phyloP scores from a whole-genome alignment of 257 asterid genomes.

The Solanum acaule region DNA sequence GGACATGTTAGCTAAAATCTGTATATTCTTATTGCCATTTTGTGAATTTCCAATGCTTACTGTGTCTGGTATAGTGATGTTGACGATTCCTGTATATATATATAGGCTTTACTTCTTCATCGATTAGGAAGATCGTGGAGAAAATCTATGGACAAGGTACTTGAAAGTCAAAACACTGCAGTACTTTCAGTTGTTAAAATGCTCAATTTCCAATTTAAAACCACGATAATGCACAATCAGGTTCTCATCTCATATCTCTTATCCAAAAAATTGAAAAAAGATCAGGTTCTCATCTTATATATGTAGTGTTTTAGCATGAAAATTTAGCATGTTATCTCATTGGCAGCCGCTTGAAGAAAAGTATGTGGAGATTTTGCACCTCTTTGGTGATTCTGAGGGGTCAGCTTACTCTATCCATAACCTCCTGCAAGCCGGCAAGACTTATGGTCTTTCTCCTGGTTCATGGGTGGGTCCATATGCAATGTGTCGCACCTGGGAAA shows the following conservation, averaged over 20 bases:
- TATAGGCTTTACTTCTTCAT: conserved; percentile 75
- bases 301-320: background rate
- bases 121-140: conserved; percentile 94
- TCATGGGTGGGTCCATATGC: conserved; percentile 99
- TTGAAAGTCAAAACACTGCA: background rate
- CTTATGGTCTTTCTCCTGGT: conserved; percentile 87
- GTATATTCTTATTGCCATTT: background rate
- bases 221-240: background rate
- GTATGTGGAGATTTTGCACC: conserved; percentile 63
- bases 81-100: background rate
- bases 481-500: conserved; percentile 96
- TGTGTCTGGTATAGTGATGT: background rate
- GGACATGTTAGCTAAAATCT: background rate
- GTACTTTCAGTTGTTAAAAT: background rate
- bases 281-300: background rate
- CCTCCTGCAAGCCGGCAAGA: conserved; percentile 87
- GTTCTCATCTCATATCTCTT: background rate
- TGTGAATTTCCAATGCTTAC: background rate
- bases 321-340: background rate
- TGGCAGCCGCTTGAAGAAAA: conserved; percentile 58
- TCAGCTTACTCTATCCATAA: conserved; percentile 88
- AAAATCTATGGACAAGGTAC: conserved; percentile 63
- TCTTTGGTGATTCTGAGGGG: conserved; percentile 77
- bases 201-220: conserved; percentile 4
- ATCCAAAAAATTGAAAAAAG: background rate